Base-by-base conservation (phyloP, 2,329 filamentous ascomycete genomes). In the Fusarium kyushuense region DNA sequence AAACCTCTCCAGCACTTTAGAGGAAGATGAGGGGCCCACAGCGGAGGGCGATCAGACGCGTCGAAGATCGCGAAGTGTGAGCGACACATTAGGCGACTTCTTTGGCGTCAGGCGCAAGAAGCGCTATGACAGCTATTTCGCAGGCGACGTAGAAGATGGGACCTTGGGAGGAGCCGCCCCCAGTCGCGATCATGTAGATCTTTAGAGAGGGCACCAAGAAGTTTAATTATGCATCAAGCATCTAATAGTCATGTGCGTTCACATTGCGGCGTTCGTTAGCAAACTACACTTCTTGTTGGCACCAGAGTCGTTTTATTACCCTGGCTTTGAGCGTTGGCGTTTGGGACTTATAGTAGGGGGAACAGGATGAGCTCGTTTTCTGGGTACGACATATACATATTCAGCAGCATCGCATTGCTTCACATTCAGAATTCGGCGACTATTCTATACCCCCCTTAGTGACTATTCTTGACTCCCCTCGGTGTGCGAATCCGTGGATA, bases 21-120 rank as follows among this genome's bases (percentile, higher is more conserved):
- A 68, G 33, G 67, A 72, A 25, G 58, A 67, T 42, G 55, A 65
- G 11, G 65, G 61, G 29, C 56, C 53, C 41, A 53, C 49, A 38
- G 46, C 49, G 16, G 63, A 67, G 25, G 58, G 58, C 7, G 71
- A 73, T 43, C 40, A 65, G 29, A 58, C 65, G n/a, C 75, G 75
- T 17, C 73, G 72, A 38, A 74, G 79, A 30, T 76, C 80, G 10
- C 76, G 79, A 35, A 82, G 81, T 62, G 71, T 83, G 33, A 82
- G 80, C 67, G 80, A 82, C 43, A 79, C 80, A 5, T 68, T 83
- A 14, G 79, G 79, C 10, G 77, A 77, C 29, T 76, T 82, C 41
- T 82, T 82, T 68, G 73, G 76, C 35, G 71, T 79, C 6, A 76
- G 71, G 52, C 75, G 73, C 56, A 78, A 79, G 63, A 78, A 72